These are phyloP conservation scores for Fusarium oxysporum DNA, from an alignment of 2,329 filamentous ascomycete species.

Conservation along the genomic window DNA sequence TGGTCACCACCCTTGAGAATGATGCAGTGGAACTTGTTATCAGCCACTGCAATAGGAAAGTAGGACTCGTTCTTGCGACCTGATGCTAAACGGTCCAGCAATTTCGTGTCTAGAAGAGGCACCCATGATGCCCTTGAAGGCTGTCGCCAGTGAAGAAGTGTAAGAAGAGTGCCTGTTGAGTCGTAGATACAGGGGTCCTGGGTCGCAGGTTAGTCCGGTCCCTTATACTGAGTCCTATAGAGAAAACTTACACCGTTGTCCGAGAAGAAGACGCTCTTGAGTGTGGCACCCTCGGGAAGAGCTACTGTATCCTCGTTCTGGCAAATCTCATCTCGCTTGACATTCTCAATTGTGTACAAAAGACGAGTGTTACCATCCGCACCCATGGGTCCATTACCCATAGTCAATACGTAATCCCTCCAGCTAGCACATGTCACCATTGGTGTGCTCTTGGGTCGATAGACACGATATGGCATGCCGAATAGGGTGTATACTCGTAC, in stretches of 20 bases:
- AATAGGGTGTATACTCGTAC: conserved; percentile 94
- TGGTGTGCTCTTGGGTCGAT: conserved; percentile 89
- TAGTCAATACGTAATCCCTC: conserved; percentile 95
- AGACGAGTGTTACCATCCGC: conserved; percentile 82
- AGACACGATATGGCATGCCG: conserved; percentile 88
- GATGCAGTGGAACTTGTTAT: conserved; percentile 96
- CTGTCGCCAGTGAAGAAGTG: conserved; percentile 90
- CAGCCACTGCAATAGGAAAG: conserved; percentile 94
- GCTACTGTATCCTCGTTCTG: conserved; percentile 95
- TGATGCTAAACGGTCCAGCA: conserved; percentile 82
- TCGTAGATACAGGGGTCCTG: conserved; percentile 97
- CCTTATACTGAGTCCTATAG: neutral
- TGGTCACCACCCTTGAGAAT: conserved; percentile 96
- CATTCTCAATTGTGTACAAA: conserved; percentile 92
- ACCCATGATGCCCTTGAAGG: conserved; percentile 90
- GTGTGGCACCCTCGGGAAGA: conserved; percentile 76
- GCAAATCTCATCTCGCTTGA: conserved; percentile 92
- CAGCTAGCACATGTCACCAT: conserved; percentile 94
- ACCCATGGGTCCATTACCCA: conserved; percentile 90
- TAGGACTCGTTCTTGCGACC: conserved; percentile 91
- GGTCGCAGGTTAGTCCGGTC: conserved; percentile 6
- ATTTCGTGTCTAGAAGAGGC: conserved; percentile 89
- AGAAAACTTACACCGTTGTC: conserved; percentile 78
- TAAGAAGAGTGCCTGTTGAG: conserved; percentile 86
- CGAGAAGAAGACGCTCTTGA: conserved; percentile 91